Conservation (phyloP, 345 rosid genomes). For the Eucalyptus leucophloia region DNA sequence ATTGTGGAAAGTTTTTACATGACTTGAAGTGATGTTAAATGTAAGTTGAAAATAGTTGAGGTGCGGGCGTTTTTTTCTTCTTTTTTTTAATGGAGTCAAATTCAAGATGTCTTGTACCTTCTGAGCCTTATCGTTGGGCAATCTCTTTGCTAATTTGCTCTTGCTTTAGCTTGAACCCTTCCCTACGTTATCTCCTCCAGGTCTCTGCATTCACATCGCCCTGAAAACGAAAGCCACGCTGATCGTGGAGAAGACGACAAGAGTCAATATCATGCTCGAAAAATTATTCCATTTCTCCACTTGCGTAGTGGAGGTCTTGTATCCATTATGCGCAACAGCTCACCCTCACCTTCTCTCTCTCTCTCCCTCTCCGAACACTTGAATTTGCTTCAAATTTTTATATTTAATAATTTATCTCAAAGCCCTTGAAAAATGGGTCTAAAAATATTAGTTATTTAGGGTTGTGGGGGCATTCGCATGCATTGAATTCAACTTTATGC, state of each 20-base stretch:
- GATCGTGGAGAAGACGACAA: background rate
- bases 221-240: background rate
- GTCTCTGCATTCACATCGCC: background rate
- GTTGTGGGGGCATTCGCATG: background rate
- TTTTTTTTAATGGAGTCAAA: background rate
- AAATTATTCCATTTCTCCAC: background rate
- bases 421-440: background rate
- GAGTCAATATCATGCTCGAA: background rate
- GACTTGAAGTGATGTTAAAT: background rate
- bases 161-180: background rate
- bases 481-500: background rate
- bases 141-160: background rate
- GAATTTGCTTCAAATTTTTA: background rate
- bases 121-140: background rate
- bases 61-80: background rate
- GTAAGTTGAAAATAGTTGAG: background rate
- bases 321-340: slow-evolving; percentile 24
- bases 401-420: background rate
- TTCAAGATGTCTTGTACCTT: background rate
- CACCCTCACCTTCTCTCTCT: background rate
- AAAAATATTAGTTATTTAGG: background rate
- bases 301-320: background rate
- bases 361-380: background rate
- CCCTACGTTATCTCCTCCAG: background rate
- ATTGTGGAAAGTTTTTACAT: background rate